These are phyloP conservation scores for Halophytophthora polymorphica DNA, from an alignment of 352 stramenopile genomes.

Conservation along the genomic window DNA sequence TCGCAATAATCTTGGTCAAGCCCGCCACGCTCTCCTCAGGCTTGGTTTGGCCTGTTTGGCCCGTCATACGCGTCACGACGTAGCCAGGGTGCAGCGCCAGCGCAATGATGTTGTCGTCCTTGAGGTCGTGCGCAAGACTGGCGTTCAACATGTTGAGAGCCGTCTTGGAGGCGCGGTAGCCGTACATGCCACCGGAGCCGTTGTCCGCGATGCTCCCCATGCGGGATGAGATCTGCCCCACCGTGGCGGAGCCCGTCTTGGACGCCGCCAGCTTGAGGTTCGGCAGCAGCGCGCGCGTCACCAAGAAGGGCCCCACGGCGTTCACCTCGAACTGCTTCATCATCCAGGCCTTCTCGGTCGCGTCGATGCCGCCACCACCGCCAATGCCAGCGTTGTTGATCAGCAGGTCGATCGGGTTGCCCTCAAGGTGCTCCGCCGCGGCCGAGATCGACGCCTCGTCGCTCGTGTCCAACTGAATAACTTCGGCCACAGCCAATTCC, in stretches of 20 bases:
- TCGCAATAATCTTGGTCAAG: constrained; percentile 27
- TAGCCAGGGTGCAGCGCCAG: constrained; percentile 49
- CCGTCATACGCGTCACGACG: constrained; percentile 50
- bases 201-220: constrained; percentile 42
- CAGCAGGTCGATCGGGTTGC: constrained; percentile 48
- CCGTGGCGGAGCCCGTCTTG: constrained; percentile 23
- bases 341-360: constrained; percentile 38
- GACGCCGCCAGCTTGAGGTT: constrained; percentile 33
- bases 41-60: constrained; percentile 20
- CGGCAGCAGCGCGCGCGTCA: constrained; percentile 40
- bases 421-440: constrained; percentile 32
- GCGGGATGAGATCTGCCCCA: constrained; percentile 32
- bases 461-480: constrained; percentile 42
- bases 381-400: constrained; percentile 62
- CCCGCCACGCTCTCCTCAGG: constrained; percentile 29
- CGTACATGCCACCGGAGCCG: constrained; percentile 38
- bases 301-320: constrained; percentile 43
- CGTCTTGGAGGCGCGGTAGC: constrained; percentile 65
- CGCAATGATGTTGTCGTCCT: constrained; percentile 34
- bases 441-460: constrained; percentile 39
- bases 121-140: constrained; percentile 38
- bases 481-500: constrained; percentile 28
- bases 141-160: constrained; percentile 67
- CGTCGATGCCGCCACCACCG: constrained; percentile 18
- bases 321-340: constrained; percentile 64